phyloP scores from a whole-genome alignment of 768 basidiomycete species.

The Pleurotus sapidus region DNA sequence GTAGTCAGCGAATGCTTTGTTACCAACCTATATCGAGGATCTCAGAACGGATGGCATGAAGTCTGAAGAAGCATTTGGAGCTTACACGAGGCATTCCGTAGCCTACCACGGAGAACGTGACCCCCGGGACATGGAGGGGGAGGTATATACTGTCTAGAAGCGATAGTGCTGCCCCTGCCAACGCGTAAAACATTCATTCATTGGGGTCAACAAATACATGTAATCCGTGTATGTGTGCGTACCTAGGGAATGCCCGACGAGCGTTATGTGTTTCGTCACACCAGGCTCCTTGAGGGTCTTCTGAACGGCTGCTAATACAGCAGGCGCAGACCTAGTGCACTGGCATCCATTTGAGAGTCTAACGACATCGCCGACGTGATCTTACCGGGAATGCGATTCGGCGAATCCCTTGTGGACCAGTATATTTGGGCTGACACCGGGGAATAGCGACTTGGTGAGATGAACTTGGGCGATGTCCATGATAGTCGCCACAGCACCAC shows the following conservation, averaged over 20 bases:
- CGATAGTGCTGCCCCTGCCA: conserved; percentile 50
- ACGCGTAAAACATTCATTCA: background rate
- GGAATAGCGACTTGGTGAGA: conserved; percentile 39
- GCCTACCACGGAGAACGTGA: conserved; percentile 26
- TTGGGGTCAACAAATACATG: background rate
- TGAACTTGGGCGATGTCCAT: conserved; percentile 24
- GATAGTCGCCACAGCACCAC: conserved; percentile 36
- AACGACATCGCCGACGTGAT: background rate
- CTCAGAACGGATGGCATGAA: conserved; percentile 8
- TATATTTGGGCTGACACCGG: conserved; percentile 36
- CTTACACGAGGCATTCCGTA: conserved; percentile 44
- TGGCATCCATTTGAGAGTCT: background rate
- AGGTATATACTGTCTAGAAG: conserved; percentile 57
- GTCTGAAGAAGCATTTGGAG: conserved; percentile 13
- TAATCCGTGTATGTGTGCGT: background rate
- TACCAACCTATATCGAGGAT: conserved; percentile 40
- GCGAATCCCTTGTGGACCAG: conserved; percentile 44
- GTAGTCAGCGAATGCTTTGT: conserved; percentile 59
- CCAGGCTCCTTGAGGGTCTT: conserved; percentile 27
- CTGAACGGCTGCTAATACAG: conserved; percentile 40
- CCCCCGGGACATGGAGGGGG: conserved; percentile 41
- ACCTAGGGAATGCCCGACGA: conserved; percentile 44
- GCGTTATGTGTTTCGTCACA: conserved; percentile 31
- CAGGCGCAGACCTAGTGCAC: conserved; percentile 32
- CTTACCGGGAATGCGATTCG: conserved; percentile 37